A percentile compares a stretch with the other conserved stretches of the same genome.
Conservation (phyloP, 768 basidiomycete species). For the Suillus variegatus region DNA sequence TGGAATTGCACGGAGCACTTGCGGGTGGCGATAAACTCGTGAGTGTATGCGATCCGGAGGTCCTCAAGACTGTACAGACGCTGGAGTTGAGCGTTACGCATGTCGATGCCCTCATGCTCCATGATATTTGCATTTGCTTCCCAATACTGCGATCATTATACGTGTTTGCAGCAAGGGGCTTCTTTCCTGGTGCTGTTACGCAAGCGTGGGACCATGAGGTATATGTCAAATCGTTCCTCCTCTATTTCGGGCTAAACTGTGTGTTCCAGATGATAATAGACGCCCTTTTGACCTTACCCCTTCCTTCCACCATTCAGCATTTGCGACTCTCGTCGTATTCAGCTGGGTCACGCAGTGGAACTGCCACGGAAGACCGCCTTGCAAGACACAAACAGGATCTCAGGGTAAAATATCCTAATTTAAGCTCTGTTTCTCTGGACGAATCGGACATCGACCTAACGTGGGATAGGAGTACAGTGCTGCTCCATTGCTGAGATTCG, state of each 20-base stretch:
- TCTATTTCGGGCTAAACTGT: not conserved
- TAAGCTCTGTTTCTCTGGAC: constrained; percentile 6
- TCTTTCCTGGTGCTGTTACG: not conserved
- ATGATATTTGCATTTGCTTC: constrained; percentile 4
- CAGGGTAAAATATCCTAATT: constrained; percentile 1
- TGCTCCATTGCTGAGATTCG: not conserved
- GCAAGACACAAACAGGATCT: constrained; percentile 2
- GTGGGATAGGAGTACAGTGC: not conserved
- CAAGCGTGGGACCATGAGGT: constrained; percentile 6
- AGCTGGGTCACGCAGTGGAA: not conserved
- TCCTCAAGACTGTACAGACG: constrained; percentile 1
- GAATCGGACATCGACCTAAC: constrained; percentile 7
- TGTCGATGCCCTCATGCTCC: constrained; percentile 4
- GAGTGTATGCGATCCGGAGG: not conserved
- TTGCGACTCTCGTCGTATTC: not conserved
- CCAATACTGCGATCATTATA: constrained; percentile 7
- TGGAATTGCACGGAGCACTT: constrained; percentile 1
- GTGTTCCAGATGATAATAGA: constrained; percentile 5
- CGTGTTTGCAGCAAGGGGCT: not conserved
- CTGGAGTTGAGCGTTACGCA: constrained; percentile 6
- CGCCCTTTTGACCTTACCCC: not conserved
- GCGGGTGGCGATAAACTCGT: not conserved
- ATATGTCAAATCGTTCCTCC: not conserved
- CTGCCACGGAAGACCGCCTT: not conserved
- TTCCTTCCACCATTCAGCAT: constrained; percentile 9